Evolutionary conservation across 1,284 basidiomycete species (phyloP).

Genomic region (Lentinula novae-zelandiae): DNA sequence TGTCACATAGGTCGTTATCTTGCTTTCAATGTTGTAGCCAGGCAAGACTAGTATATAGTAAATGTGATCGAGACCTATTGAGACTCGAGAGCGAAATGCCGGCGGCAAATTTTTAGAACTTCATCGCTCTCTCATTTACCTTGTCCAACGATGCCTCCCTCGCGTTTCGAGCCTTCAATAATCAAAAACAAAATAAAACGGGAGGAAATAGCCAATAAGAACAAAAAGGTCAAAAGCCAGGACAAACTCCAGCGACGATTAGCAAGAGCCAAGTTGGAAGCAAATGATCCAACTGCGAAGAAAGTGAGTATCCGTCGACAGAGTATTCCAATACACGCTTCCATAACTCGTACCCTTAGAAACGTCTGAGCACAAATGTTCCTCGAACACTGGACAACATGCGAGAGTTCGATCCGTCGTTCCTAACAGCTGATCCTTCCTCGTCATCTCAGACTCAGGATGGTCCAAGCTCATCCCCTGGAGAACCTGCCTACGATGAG

Average conservation of each 20-base stretch:
- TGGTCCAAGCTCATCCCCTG: conserved; percentile 31
- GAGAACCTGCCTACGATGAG: conserved; percentile 41
- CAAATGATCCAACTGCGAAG: conserved; percentile 65
- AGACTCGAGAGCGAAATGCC: too few relatives aligned
- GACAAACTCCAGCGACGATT: conserved; percentile 80
- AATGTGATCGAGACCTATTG: too few relatives aligned
- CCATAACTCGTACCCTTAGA: conserved; percentile 38
- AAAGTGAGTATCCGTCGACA: conserved; percentile 47
- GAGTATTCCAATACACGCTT: background rate
- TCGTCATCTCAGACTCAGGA: conserved; percentile 30
- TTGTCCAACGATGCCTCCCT: conserved; percentile 43
- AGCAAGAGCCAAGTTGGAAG: conserved; percentile 69
- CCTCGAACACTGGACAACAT: conserved; percentile 94
- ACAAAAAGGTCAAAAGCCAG: conserved; percentile 78
- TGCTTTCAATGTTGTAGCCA: too few relatives aligned
- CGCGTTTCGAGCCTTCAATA: conserved; percentile 55
- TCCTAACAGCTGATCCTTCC: conserved; percentile 67
- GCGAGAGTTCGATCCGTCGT: conserved; percentile 85
- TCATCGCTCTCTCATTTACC: background rate
- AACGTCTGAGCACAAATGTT: conserved; percentile 80
- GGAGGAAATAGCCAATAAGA: conserved; percentile 71
- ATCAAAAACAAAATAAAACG: conserved; percentile 87
- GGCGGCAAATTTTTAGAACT: too few relatives aligned
- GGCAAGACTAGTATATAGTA: too few relatives aligned
- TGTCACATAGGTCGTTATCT: too few relatives aligned